phyloP scores from a whole-genome alignment of 331 rosid genomes.

The Malus hybrid region DNA sequence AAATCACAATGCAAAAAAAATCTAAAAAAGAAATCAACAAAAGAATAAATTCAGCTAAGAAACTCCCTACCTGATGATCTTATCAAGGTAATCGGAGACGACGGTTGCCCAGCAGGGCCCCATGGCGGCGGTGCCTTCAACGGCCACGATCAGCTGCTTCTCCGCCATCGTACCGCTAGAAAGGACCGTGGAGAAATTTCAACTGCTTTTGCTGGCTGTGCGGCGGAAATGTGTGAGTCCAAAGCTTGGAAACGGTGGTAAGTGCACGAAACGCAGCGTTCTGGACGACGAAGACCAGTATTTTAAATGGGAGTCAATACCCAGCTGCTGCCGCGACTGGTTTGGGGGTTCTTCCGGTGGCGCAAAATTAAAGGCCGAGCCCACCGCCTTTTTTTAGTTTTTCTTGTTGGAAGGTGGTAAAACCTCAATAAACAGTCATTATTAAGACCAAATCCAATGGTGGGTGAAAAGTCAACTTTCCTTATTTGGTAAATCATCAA shows the following conservation, averaged over 20 bases:
- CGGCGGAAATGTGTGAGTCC: neutral
- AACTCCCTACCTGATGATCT: slow-evolving; percentile 55
- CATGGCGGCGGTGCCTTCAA: slow-evolving; percentile 88
- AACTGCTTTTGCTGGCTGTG: neutral
- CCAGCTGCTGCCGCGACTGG: neutral
- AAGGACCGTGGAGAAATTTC: neutral
- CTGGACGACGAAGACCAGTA: neutral
- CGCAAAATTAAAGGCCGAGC: neutral
- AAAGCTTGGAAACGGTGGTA: neutral
- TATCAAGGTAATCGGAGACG: slow-evolving; percentile 67
- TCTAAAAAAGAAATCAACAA: neutral
- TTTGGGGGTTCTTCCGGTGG: neutral
- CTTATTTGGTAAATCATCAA: too few relatives aligned
- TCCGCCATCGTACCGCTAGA: slow-evolving; percentile 46
- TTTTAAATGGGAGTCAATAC: neutral
- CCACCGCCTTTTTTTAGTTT: too few relatives aligned
- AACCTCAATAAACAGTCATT: too few relatives aligned
- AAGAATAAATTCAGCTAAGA: neutral
- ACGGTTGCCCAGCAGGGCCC: slow-evolving; percentile 76
- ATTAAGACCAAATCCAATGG: too few relatives aligned
- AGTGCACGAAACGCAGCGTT: neutral
- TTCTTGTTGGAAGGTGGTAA: too few relatives aligned
- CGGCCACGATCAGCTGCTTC: slow-evolving; percentile 74
- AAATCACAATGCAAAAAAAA: neutral
- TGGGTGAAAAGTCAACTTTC: too few relatives aligned